Evolutionary conservation across 495 filamentous ascomycete species (phyloP), one percentile per base, ranked within the genome.

Genomic region (Friedmanniomyces endolithicus): DNA sequence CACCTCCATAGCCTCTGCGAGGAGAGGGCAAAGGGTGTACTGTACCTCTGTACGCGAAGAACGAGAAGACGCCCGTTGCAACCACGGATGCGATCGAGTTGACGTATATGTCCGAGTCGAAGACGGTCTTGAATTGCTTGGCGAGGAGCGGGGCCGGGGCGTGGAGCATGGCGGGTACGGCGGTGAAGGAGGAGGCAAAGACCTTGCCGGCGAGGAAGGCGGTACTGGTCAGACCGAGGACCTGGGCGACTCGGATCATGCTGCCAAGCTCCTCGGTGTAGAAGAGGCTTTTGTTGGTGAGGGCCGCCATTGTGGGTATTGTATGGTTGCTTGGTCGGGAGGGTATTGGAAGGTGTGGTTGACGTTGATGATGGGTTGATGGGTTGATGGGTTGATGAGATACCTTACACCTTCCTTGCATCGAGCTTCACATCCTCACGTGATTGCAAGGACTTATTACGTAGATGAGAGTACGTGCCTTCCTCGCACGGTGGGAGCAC

Each of bases 61-160:
- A 80, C 29, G 65, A 62, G 53, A 70, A 76, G 7, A 67, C 60
- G 0, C 69, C 4, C 0, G 68, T 56, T 0, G 71, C 64, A 20
- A 68, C 20, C 16, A 65, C 44, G 0, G 68, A 61, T 6, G 73
- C 50, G 0, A 62, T 35, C 0, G 72, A 69, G 19, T 74, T 67
- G 23, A 65, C 45, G 11, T 37, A 35, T 20, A 63, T 67, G 37
- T 73, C 77, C 1, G 40, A 52, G 31, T 62, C 23, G 63, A 63
- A 75, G 24, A 66, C 54, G 20, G 48, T 54, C 43, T 61, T 41
- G 77, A 76, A 82, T 64, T 81, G 77, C 16, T 55, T 60, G 17
- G 75, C 73, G 47, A 80, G 68, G 11, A 80, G 59, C 0, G 75
- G 70, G 6, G 70, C 63, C 0, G 80, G 80, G 0, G 76, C 72